Conservation (phyloP, 2,329 filamentous ascomycete genomes). For the Epichloe sp. region DNA sequence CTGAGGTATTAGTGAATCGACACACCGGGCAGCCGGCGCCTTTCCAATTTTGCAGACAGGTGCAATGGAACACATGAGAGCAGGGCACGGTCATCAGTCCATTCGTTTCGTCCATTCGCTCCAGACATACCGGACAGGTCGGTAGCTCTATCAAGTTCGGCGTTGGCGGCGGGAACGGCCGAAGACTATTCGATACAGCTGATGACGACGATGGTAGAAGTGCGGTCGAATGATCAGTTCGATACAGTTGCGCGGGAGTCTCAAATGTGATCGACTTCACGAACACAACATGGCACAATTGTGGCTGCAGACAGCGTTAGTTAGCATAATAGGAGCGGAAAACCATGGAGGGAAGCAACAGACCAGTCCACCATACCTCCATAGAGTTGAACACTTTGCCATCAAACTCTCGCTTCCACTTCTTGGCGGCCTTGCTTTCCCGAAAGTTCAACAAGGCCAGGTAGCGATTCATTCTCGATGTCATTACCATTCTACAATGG, state of each 20-base stretch:
- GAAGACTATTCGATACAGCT: conserved; percentile 31
- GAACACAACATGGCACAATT: conserved; percentile 90
- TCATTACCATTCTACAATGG: conserved; percentile 91
- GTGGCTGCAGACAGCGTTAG: conserved; percentile 39
- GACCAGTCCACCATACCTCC: conserved; percentile 44
- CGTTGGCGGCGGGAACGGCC: conserved; percentile 54
- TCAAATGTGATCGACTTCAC: conserved; percentile 85
- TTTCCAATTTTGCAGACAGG: conserved; percentile 91
- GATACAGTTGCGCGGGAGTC: conserved; percentile 37
- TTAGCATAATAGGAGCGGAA: conserved; percentile 7
- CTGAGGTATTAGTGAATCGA: conserved; percentile 55
- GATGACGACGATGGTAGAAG: conserved; percentile 21
- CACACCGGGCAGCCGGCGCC: conserved; percentile 91
- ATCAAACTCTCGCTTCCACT: conserved; percentile 80
- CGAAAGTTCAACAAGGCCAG: conserved; percentile 94
- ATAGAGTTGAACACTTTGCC: conserved; percentile 87
- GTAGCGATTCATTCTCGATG: conserved; percentile 77
- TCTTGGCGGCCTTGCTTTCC: conserved; percentile 55
- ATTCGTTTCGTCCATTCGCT: conserved; percentile 96
- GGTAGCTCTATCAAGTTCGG: conserved; percentile 81
- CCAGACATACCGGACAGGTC: conserved; percentile 90
- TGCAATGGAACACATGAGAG: conserved; percentile 96
- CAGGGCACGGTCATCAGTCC: conserved; percentile 92
- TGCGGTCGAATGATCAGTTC: conserved; percentile 47
- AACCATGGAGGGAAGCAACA: background rate